These are phyloP conservation scores for Chaetomiaceae sp. DNA, from an alignment of 2,329 filamentous ascomycete genomes.

Conservation along the genomic window DNA sequence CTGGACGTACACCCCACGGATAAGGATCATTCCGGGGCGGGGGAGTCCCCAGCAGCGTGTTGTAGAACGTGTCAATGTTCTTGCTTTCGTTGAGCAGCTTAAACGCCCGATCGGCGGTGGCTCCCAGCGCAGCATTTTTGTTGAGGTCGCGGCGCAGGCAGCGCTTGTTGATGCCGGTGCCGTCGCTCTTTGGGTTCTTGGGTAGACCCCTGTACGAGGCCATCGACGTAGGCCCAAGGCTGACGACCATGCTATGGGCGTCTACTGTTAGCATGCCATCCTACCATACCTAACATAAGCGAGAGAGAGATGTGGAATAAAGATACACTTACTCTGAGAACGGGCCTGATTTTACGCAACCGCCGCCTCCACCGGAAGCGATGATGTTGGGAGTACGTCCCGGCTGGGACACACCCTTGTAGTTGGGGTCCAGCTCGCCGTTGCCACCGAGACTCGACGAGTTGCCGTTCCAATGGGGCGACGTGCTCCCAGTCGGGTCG, in stretches of 20 bases:
- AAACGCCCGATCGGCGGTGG: constrained; percentile 34
- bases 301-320: background rate
- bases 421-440: constrained; percentile 31
- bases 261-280: background rate
- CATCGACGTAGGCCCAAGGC: constrained; percentile 36
- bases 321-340: constrained; percentile 36
- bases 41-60: constrained; percentile 36
- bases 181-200: constrained; percentile 34
- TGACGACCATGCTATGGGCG: constrained; percentile 37
- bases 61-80: constrained; percentile 40
- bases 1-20: constrained; percentile 38
- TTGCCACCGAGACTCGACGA: constrained; percentile 47
- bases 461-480: constrained; percentile 52
- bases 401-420: constrained; percentile 27
- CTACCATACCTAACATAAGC: background rate
- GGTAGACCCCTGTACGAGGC: constrained; percentile 30
- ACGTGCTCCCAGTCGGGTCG: constrained; percentile 45
- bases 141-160: constrained; percentile 42
- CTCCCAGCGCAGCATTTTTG: constrained; percentile 33
- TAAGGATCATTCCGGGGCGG: constrained; percentile 33
- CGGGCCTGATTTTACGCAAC: constrained; percentile 49
- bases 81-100: constrained; percentile 35
- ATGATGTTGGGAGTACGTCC: constrained; percentile 38
- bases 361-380: constrained; percentile 48
- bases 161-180: constrained; percentile 38